These are phyloP conservation scores for Colletotrichum eleusines DNA, from an alignment of 2,329 filamentous ascomycete species.

Conservation along the genomic window DNA sequence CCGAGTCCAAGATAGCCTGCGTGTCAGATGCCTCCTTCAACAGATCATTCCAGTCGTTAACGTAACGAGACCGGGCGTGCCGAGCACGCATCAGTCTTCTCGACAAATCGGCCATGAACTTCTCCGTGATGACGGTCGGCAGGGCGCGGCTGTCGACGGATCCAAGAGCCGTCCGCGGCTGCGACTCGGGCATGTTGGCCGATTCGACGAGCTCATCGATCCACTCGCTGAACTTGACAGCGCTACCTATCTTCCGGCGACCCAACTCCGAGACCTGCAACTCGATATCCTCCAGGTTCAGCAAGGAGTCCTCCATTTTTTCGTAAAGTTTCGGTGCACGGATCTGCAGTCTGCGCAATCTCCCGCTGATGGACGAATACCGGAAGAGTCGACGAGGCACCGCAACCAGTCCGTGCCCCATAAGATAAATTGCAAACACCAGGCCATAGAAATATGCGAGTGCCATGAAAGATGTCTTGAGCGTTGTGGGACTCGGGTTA, in stretches of 20 bases:
- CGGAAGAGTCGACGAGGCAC: constrained; percentile 86
- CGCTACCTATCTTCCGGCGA: constrained; percentile 82
- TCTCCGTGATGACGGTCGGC: constrained; percentile 89
- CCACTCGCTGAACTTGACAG: constrained; percentile 86
- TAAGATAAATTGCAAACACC: constrained; percentile 92
- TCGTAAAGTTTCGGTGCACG: constrained; percentile 88
- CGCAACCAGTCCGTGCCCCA: constrained; percentile 96
- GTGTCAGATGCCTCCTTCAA: constrained; percentile 79
- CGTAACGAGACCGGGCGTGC: constrained; percentile 85
- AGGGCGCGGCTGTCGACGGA: constrained; percentile 62
- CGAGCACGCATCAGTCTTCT: constrained; percentile 83
- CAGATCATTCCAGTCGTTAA: constrained; percentile 86
- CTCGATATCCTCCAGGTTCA: constrained; percentile 84
- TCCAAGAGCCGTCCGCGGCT: constrained; percentile 57
- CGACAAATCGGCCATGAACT: constrained; percentile 91
- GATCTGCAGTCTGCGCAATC: constrained; percentile 80
- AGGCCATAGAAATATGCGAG: constrained; percentile 95
- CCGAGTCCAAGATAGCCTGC: constrained; percentile 87
- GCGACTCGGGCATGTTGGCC: constrained; percentile 74
- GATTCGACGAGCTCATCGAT: constrained; percentile 92
- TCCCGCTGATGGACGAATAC: constrained; percentile 80
- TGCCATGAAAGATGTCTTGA: constrained; percentile 92
- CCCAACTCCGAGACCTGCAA: constrained; percentile 83
- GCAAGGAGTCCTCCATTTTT: constrained; percentile 85
- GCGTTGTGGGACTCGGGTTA: constrained; percentile 76